Percentiles rank a stretch among this genome's conserved stretches.
Evolutionary conservation across 192 early-diverging fungal species (phyloP).

Genomic region (Hyaloraphidium curvatum): DNA sequence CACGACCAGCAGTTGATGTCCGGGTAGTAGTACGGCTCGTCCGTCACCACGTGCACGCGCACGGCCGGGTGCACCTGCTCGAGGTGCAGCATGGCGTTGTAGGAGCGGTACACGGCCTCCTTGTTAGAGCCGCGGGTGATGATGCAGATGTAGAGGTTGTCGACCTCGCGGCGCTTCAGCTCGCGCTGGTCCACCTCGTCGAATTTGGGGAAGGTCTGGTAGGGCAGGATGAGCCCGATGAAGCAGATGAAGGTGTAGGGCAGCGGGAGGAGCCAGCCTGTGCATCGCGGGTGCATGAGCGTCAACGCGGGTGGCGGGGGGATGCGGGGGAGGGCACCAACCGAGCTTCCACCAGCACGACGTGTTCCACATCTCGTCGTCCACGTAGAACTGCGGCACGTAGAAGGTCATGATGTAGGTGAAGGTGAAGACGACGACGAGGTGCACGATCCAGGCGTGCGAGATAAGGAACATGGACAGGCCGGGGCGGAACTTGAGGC

Average conservation of each 20-base stretch:
- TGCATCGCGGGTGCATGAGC: too few relatives aligned
- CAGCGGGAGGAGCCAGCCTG: slow-evolving; percentile 32
- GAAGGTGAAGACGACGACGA: slow-evolving; percentile 19
- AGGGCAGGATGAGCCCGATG: slow-evolving; percentile 30
- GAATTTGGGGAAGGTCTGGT: slow-evolving; percentile 24
- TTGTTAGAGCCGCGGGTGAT: slow-evolving; percentile 33
- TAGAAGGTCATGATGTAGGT: slow-evolving; percentile 27
- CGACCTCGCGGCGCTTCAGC: slow-evolving; percentile 13
- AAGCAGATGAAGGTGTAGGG: slow-evolving; percentile 39
- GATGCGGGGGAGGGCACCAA: too few relatives aligned
- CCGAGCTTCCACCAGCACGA: slow-evolving; percentile 36
- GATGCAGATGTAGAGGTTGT: slow-evolving; percentile 34
- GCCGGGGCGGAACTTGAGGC: background rate
- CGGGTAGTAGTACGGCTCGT: slow-evolving; percentile 39
- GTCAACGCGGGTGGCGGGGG: too few relatives aligned
- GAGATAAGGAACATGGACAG: slow-evolving; percentile 28
- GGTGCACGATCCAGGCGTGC: slow-evolving; percentile 31
- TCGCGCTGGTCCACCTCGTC: background rate
- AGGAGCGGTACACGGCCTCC: slow-evolving; percentile 30
- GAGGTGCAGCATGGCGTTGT: slow-evolving; percentile 33
- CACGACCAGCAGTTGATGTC: slow-evolving; percentile 40
- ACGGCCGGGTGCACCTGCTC: slow-evolving; percentile 28
- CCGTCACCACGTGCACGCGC: slow-evolving; percentile 33
- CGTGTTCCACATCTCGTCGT: slow-evolving; percentile 27
- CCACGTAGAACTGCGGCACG: slow-evolving; percentile 15